Evolutionary conservation across 441 rosid species (phyloP).

Genomic region (Corymbia calophylla): DNA sequence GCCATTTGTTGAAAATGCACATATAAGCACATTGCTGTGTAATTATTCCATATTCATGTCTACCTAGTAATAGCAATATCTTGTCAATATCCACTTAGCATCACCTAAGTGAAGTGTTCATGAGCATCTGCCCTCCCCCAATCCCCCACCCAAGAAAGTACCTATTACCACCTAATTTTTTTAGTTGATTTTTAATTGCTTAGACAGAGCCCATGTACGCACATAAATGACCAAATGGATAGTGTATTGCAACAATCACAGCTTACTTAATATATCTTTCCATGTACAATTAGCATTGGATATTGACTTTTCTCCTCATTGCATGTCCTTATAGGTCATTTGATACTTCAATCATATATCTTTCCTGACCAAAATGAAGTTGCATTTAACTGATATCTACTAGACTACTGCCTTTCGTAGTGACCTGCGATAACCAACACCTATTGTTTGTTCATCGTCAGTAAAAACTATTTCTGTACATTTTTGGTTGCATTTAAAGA

Average conservation of each 20-base stretch:
- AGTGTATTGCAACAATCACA: background rate
- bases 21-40: accelerated
- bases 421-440: too few species aligned
- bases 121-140: background rate
- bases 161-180: background rate
- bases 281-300: background rate
- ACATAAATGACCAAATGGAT: background rate
- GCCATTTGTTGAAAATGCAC: background rate
- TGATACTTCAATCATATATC: background rate
- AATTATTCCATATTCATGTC: too few species aligned
- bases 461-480: background rate
- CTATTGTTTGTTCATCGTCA: background rate
- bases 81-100: background rate
- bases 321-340: background rate
- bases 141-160: background rate
- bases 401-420: too few species aligned
- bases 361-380: background rate
- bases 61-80: background rate
- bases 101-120: background rate
- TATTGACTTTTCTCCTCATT: background rate
- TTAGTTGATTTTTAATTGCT: background rate
- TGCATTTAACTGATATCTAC: too few species aligned
- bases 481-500: background rate
- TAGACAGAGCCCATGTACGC: background rate
- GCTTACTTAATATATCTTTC: accelerated